Evolutionary conservation across 140 eudicot genomes (phyloP).

Genomic region (Oenanthe javanica): DNA sequence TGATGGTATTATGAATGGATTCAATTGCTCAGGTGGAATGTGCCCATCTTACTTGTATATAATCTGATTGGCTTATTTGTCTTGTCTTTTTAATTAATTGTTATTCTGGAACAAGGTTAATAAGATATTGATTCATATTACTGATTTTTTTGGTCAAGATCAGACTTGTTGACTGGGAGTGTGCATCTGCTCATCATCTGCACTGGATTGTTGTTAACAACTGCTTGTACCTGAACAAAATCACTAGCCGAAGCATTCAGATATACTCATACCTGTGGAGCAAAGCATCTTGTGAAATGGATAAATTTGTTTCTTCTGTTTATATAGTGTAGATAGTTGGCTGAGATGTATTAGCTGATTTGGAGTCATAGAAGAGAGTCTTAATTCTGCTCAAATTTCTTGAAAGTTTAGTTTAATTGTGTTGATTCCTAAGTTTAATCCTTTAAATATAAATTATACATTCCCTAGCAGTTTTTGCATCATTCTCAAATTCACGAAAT

Average conservation of each 20-base stretch:
- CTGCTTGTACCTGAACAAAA: background rate
- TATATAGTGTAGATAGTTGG: background rate
- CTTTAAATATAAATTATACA: background rate
- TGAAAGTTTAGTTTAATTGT: background rate
- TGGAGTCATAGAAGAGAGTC: background rate
- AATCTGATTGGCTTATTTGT: background rate
- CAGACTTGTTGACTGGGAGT: slow-evolving; percentile 2
- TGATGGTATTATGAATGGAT: background rate
- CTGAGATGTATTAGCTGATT: background rate
- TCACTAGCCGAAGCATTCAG: background rate
- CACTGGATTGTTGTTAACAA: background rate
- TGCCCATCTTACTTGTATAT: background rate
- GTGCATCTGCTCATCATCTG: background rate
- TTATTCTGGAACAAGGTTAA: background rate
- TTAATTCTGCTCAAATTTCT: background rate
- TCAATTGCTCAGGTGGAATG: background rate
- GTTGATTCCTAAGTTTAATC: background rate
- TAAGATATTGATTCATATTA: background rate
- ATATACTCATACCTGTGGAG: background rate
- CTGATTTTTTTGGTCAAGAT: background rate
- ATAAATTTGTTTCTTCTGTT: background rate
- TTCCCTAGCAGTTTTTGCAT: background rate
- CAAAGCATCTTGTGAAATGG: background rate
- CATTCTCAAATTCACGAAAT: background rate
- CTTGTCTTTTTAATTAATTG: background rate